Conservation (phyloP, 2,329 filamentous ascomycete species). For the Aureobasidium lini region DNA sequence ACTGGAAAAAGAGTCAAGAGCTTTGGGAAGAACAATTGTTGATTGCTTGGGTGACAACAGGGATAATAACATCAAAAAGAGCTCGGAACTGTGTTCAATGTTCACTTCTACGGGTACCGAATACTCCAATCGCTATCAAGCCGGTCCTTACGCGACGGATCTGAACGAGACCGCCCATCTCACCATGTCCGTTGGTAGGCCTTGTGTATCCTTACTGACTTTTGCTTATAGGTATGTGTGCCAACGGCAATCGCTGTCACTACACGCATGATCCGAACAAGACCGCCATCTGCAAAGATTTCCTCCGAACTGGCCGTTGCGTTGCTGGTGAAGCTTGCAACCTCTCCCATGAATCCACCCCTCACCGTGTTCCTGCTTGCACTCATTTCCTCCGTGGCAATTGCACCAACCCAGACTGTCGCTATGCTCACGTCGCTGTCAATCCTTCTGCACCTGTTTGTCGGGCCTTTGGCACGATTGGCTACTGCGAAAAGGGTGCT, state of each 20-base stretch:
- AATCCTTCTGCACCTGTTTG: constrained; percentile 74
- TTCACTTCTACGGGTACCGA: constrained; percentile 49
- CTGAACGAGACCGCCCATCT: constrained; percentile 4
- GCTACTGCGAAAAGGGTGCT: constrained; percentile 79
- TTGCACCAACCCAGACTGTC: constrained; percentile 80
- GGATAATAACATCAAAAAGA: constrained; percentile 50
- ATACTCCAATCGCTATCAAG: constrained; percentile 15
- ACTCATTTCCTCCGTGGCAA: constrained; percentile 84
- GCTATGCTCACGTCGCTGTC: constrained; percentile 77
- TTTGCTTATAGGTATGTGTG: constrained; percentile 62
- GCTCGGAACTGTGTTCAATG: constrained; percentile 60
- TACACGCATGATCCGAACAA: constrained; percentile 79
- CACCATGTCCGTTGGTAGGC: constrained; percentile 14
- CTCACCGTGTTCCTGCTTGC: constrained; percentile 80
- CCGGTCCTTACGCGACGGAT: constrained; percentile 10
- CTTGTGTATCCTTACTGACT: constrained; percentile 3
- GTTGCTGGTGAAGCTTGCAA: constrained; percentile 72
- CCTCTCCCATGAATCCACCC: constrained; percentile 77
- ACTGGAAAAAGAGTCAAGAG: constrained; percentile 1
- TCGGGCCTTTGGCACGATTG: constrained; percentile 72
- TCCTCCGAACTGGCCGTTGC: constrained; percentile 73
- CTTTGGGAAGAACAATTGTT: background rate
- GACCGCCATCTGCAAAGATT: constrained; percentile 85
- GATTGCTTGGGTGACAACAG: constrained; percentile 15
- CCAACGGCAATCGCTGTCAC: constrained; percentile 70